Evolutionary conservation across 176 grass and related monocot species (phyloP).

Genomic region (Zizania latifolia): DNA sequence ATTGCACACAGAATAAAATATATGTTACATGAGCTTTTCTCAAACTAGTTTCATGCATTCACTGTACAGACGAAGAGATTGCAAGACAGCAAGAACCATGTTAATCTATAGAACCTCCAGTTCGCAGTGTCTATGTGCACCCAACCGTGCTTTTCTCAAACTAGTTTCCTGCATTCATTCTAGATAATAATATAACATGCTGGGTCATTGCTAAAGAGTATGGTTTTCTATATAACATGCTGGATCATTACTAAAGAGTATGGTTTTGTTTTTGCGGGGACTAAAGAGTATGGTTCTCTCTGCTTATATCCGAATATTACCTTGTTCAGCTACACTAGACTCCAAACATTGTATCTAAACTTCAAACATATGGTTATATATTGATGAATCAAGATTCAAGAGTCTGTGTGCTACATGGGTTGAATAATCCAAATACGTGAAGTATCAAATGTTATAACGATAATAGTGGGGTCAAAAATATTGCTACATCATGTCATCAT

Average conservation of each 20-base stretch:
- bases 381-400: conserved; percentile 8
- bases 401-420: conserved; percentile 2
- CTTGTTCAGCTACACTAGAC: background rate
- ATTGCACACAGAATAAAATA: background rate
- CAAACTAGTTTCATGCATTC: background rate
- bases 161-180: too few species aligned
- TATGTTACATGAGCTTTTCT: conserved; percentile 1
- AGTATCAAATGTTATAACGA: background rate
- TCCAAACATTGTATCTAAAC: background rate
- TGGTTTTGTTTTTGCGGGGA: too few species aligned
- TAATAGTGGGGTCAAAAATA: conserved; percentile 3
- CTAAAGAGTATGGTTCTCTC: background rate
- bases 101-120: background rate
- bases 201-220: too few species aligned
- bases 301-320: background rate
- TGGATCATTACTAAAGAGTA: too few species aligned
- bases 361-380: background rate
- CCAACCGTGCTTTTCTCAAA: too few species aligned
- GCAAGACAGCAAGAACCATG: conserved; percentile 16
- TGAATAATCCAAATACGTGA: conserved; percentile 22
- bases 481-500: background rate
- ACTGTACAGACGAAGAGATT: background rate
- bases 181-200: too few species aligned
- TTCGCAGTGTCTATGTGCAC: background rate
- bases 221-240: too few species aligned